Percentiles rank a stretch among this genome's conserved stretches.
Evolutionary conservation across 768 basidiomycete species (phyloP).

Genomic region (Boletus rubropictus): DNA sequence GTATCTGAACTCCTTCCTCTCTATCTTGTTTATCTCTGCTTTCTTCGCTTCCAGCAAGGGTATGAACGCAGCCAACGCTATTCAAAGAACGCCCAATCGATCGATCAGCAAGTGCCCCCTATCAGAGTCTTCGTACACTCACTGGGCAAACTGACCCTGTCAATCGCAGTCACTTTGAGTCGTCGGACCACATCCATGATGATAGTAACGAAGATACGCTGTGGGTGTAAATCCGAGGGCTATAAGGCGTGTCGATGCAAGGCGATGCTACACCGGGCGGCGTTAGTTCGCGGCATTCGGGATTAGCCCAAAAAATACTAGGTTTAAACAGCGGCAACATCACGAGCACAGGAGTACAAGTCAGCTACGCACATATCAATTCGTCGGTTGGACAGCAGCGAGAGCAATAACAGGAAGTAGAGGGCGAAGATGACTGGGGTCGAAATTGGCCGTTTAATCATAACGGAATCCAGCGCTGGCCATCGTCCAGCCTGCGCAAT

Average conservation of each 20-base stretch:
- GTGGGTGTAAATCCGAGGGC: neutral
- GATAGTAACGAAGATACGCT: neutral
- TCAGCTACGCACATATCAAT: neutral
- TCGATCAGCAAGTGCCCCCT: conserved; percentile 1
- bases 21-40: conserved; percentile 41
- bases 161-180: conserved; percentile 28
- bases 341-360: neutral
- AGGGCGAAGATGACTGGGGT: no score
- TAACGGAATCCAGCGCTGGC: neutral
- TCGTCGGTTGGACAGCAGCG: neutral
- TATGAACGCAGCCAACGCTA: conserved; percentile 45
- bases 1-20: conserved; percentile 52
- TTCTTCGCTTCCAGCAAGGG: conserved; percentile 47
- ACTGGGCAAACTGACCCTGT: conserved; percentile 34
- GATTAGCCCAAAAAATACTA: neutral
- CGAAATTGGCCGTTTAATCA: neutral
- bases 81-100: neutral
- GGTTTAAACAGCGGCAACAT: no score
- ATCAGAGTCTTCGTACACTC: conserved; percentile 5
- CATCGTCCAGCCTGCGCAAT: neutral
- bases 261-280: neutral
- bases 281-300: neutral
- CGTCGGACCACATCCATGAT: conserved; percentile 35
- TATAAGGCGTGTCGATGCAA: neutral
- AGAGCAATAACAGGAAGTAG: neutral